Percentiles rank a stretch among this genome's conserved stretches.
These are phyloP conservation scores for Boletus coccyginus DNA, from an alignment of 768 basidiomycete genomes.

Conservation along the genomic window DNA sequence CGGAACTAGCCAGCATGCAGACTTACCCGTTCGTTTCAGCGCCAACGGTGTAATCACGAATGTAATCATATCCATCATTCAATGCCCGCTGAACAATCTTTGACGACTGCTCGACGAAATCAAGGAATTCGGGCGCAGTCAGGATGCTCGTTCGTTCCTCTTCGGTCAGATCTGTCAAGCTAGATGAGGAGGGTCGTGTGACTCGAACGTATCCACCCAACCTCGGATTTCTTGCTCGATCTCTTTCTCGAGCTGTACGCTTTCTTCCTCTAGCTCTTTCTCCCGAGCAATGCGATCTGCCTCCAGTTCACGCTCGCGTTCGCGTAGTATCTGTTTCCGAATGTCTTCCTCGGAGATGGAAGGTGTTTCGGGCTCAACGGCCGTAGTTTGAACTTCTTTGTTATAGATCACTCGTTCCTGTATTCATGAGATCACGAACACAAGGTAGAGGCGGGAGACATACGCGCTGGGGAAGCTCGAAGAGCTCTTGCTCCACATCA, in stretches of 20 bases:
- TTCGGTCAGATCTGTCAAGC: slow-evolving; percentile 69
- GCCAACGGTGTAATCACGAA: slow-evolving; percentile 92
- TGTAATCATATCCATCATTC: slow-evolving; percentile 95
- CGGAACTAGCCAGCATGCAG: neutral
- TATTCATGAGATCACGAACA: neutral
- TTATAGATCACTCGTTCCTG: slow-evolving; percentile 81
- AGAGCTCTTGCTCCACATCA: slow-evolving; percentile 86
- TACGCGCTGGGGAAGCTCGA: slow-evolving; percentile 86
- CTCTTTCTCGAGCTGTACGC: slow-evolving; percentile 78
- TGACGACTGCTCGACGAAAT: slow-evolving; percentile 92
- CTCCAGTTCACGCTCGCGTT: slow-evolving; percentile 64
- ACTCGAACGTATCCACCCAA: slow-evolving; percentile 21
- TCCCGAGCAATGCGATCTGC: slow-evolving; percentile 68
- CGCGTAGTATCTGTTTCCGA: slow-evolving; percentile 61
- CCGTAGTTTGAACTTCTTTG: slow-evolving; percentile 80
- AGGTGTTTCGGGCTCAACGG: slow-evolving; percentile 53
- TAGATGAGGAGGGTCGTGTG: neutral
- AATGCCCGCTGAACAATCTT: slow-evolving; percentile 94
- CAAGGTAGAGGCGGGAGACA: slow-evolving; percentile 5
- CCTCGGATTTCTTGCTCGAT: slow-evolving; percentile 87
- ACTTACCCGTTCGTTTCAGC: slow-evolving; percentile 81
- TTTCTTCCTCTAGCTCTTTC: slow-evolving; percentile 79
- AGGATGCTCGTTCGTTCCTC: slow-evolving; percentile 83
- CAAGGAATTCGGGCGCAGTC: slow-evolving; percentile 85
- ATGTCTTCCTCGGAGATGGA: slow-evolving; percentile 67